Percentiles rank a stretch among this genome's conserved stretches.
These are phyloP conservation scores for Astragalus glycyphyllos DNA, from an alignment of 306 rosid genomes.

Conservation along the genomic window DNA sequence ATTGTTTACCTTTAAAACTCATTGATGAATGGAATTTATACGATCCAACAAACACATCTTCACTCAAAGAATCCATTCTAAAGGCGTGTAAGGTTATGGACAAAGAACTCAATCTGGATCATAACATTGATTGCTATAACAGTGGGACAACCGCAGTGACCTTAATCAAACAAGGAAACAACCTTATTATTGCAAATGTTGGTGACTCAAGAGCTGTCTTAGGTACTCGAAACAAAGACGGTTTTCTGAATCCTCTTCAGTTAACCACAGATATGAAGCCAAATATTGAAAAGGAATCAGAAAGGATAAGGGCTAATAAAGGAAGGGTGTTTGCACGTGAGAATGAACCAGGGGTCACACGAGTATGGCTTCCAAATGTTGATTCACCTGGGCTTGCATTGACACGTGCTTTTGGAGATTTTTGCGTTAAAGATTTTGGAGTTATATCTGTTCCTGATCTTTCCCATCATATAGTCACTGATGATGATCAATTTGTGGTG, in stretches of 20 bases:
- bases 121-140: constrained; percentile 62
- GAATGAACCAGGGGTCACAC: constrained; percentile 61
- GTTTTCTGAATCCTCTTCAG: constrained; percentile 65
- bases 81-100: constrained; percentile 79
- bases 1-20: constrained; percentile 80
- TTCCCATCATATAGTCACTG: constrained; percentile 52
- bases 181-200: constrained; percentile 68
- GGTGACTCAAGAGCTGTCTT: constrained; percentile 69
- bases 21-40: constrained; percentile 67
- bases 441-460: constrained; percentile 78
- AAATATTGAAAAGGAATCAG: constrained; percentile 79
- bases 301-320: constrained; percentile 68
- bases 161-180: constrained; percentile 69
- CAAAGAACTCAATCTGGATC: constrained; percentile 74
- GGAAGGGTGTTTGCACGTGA: constrained; percentile 80
- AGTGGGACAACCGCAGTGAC: constrained; percentile 91
- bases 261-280: constrained; percentile 88
- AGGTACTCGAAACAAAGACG: constrained; percentile 61
- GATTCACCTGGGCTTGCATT: constrained; percentile 89
- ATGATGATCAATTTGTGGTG: constrained; percentile 76
- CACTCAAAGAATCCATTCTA: constrained; percentile 51
- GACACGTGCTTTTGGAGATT: constrained; percentile 93
- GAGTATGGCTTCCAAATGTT: constrained; percentile 83
- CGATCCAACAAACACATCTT: too few species aligned
- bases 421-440: constrained; percentile 81